Base-by-base conservation (phyloP, 306 rosid genomes). In the Luffa aegyptiaca region DNA sequence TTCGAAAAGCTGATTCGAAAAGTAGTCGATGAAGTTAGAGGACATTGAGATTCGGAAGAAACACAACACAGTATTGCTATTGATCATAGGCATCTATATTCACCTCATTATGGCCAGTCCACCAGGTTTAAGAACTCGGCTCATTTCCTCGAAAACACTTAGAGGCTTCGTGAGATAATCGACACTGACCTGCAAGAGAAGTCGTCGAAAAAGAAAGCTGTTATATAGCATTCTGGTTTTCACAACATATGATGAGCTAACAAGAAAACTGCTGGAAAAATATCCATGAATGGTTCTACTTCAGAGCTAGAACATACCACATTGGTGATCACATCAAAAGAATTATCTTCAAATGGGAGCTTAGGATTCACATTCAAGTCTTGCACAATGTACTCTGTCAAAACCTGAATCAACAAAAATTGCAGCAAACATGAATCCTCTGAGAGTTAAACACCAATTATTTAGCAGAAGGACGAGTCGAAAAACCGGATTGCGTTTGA, bases 81-180 rank as follows among this genome's bases (percentile, higher is more conserved):
- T 21, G 20, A 45, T 45, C 12, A 21, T 46, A 46, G 35, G 57
- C 76, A 26, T 31, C n/a, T 26, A 12, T 5, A 9, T 71, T 84
- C 80, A 92, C 96, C 96, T 92, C 84, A 88, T 89, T 81, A 90
- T 81, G 82, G 96, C 91, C 69, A 89, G 83, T 86, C 93, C 96
- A 55, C 96, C 97, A 6, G 93, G 97, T 84, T 90, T 92, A 65
- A 92, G 91, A 75, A 86, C 76, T 83, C 96, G 87, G 74, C 81
- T 4, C 91, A 88, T 92, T 84, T 90, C 93, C 84, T 86, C 88
- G 86, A 90, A 92, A 72, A 92, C 90, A 21, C 85, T 92, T 5
- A 92, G 88, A 66, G 93, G 93, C 86, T 90, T 89, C 39, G 93
- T 88, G 52, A 92, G 81, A 84, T 92, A 90, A 82, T 90, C 93